Conservation (phyloP, 108 stramenopile species). For the Bacterosira constricta region DNA sequence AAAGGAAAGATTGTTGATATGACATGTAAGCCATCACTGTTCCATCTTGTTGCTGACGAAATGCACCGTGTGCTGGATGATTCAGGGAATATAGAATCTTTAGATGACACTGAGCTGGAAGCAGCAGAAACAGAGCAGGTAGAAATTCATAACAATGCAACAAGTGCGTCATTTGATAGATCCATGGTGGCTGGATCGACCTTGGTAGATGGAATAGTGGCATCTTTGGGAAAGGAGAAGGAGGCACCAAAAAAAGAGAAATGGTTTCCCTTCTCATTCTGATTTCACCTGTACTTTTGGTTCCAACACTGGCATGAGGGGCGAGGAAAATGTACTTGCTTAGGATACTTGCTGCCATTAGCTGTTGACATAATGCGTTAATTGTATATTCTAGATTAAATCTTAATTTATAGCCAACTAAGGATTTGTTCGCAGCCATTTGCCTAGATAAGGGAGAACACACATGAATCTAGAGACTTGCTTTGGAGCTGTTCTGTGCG, state of each 20-base stretch:
- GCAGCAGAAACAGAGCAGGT: neutral
- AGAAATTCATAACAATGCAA: neutral
- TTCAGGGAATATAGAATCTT: neutral
- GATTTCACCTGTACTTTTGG: no score
- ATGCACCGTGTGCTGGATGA: conserved; percentile 37
- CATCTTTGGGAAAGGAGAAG: conserved; percentile 5
- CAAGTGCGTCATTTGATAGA: conserved; percentile 23
- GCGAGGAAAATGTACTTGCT: no score
- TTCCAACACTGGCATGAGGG: no score
- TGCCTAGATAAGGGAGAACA: no score
- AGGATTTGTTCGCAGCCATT: no score
- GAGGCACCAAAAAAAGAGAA: conserved; percentile 7
- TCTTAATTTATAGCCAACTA: no score
- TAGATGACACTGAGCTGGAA: neutral
- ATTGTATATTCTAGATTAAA: no score
- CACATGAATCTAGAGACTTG: no score
- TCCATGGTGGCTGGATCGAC: conserved; percentile 26
- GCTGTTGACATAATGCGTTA: no score
- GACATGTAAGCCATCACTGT: conserved; percentile 39
- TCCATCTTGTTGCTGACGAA: conserved; percentile 45
- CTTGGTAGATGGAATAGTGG: conserved; percentile 38
- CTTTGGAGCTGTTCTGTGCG: no score
- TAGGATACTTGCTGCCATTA: no score
- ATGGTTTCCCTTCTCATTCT: conserved; percentile 29
- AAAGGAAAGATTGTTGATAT: conserved; percentile 35